Evolutionary conservation across 495 filamentous ascomycete genomes (phyloP).

Genomic region (Penicillium silybi): DNA sequence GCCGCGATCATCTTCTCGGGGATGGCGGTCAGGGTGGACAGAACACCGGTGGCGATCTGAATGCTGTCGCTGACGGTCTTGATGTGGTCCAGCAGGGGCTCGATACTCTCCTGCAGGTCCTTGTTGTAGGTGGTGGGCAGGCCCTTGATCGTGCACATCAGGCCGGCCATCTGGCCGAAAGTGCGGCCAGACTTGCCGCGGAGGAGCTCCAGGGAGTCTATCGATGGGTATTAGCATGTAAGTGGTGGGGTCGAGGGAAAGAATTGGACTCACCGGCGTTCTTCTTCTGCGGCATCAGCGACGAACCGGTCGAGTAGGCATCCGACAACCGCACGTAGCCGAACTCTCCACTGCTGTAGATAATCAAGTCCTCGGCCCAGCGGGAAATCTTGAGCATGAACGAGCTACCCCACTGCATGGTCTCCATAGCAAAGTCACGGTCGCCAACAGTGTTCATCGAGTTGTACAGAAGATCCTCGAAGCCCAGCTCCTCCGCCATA

Average conservation of each 20-base stretch:
- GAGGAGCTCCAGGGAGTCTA: slow-evolving; percentile 79
- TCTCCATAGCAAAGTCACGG: slow-evolving; percentile 87
- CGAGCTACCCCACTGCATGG: slow-evolving; percentile 81
- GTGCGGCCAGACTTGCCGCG: slow-evolving; percentile 81
- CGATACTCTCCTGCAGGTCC: slow-evolving; percentile 86
- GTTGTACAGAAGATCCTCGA: slow-evolving; percentile 77
- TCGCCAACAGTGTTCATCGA: slow-evolving; percentile 79
- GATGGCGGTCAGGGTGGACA: slow-evolving; percentile 61
- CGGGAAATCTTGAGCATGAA: slow-evolving; percentile 85
- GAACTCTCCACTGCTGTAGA: slow-evolving; percentile 81
- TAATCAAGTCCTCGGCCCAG: slow-evolving; percentile 86
- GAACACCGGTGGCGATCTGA: slow-evolving; percentile 77
- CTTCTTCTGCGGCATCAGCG: slow-evolving; percentile 91
- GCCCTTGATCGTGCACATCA: slow-evolving; percentile 85
- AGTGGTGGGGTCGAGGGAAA: not conserved
- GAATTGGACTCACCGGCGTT: slow-evolving; percentile 30
- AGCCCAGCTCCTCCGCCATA: slow-evolving; percentile 86
- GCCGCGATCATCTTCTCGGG: slow-evolving; percentile 76
- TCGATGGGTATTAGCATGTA: slow-evolving; percentile 36
- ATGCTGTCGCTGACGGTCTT: slow-evolving; percentile 84
- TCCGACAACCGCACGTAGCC: slow-evolving; percentile 80
- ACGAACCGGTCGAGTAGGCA: slow-evolving; percentile 79
- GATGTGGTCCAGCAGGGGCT: slow-evolving; percentile 83
- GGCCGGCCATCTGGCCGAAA: slow-evolving; percentile 84
- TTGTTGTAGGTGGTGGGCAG: slow-evolving; percentile 93